Evolutionary conservation across 805 yeast species (phyloP), one percentile per base, ranked within the genome.

Genomic region (Isabelozyma gotoi): DNA sequence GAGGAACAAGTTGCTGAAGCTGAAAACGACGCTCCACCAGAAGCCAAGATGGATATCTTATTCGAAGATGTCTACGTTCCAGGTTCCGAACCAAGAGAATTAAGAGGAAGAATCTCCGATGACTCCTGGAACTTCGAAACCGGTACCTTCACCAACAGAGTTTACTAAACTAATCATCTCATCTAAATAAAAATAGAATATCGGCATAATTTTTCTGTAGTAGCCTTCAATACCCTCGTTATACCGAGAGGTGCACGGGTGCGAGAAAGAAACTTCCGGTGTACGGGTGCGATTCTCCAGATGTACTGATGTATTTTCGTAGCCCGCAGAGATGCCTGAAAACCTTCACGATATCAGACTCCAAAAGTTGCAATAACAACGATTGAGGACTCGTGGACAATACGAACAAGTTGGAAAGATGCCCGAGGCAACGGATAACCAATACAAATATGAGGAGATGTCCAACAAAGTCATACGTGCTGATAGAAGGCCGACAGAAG

Each of bases 1-100:
- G 97, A 90, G 62, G 90, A 87, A 74, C 96, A 94, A 76, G 91
- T 84, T 52, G 90, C 86, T 65, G 84, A 81, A 64, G 98, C 99
- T 57, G 97, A 91, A 73, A 86, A 85, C 48, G 84, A 94, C 59
- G 87, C 96, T 57, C 87, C 95, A 53, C 99, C 99, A 53, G 97
- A 89, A 71, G 95, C 97, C 52, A 87, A 84, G 76, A 82, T 92
- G 82, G 89, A 88, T 66, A 88, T 88, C 67, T 78, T 94, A 67
- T 94, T 91, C 71, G 96, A 90, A 77, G 98, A 94, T 65, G 96
- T 92, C 50, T 94, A 94, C 73, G 92, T 85, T 62, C 89, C 85
- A 71, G 99, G 99, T 51, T 75, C 92, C 48, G 98, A 94, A 78
- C 80, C 87, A 45, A 91, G 94, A 59, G 85, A 82, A 55, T 81